Conservation (phyloP, 1,284 basidiomycete species). For the Pyrrhoderma noxium region DNA sequence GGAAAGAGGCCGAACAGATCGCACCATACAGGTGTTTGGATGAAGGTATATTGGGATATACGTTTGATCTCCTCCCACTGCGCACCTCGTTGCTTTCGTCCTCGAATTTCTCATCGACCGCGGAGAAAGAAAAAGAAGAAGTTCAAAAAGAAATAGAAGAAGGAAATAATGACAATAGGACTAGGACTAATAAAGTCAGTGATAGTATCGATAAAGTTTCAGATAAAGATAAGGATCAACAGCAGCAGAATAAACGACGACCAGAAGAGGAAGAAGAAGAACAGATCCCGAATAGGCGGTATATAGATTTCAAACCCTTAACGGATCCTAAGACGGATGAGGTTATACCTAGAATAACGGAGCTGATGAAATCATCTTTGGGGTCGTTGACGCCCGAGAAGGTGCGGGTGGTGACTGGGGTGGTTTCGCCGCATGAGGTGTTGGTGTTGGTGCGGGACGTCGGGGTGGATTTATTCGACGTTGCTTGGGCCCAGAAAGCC, state of each 20-base stretch:
- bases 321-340: conserved; percentile 18
- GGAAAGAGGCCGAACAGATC: conserved; percentile 47
- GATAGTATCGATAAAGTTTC: no score
- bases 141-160: no score
- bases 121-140: no score
- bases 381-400: conserved; percentile 43
- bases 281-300: conserved; percentile 6
- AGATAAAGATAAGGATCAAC: no score
- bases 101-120: no score
- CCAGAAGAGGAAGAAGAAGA: conserved; percentile 15
- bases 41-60: conserved; percentile 60
- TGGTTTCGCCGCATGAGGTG: conserved; percentile 64
- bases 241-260: conserved; percentile 1
- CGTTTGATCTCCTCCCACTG: conserved; percentile 58
- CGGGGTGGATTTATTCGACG: conserved; percentile 71
- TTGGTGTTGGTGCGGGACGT: conserved; percentile 53
- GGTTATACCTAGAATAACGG: conserved; percentile 23
- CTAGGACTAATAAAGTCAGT: not conserved
- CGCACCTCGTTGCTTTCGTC: conserved; percentile 29
- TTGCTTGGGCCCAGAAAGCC: conserved; percentile 57
- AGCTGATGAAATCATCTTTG: conserved; percentile 54
- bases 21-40: conserved; percentile 45
- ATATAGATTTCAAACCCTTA: conserved; percentile 7
- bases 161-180: conserved; percentile 6
- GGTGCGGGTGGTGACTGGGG: conserved; percentile 52